A percentile compares a stretch with the other conserved stretches of the same genome.
Evolutionary conservation across 2,329 filamentous ascomycete species (phyloP).

Genomic region (Mollisia scopiformis): DNA sequence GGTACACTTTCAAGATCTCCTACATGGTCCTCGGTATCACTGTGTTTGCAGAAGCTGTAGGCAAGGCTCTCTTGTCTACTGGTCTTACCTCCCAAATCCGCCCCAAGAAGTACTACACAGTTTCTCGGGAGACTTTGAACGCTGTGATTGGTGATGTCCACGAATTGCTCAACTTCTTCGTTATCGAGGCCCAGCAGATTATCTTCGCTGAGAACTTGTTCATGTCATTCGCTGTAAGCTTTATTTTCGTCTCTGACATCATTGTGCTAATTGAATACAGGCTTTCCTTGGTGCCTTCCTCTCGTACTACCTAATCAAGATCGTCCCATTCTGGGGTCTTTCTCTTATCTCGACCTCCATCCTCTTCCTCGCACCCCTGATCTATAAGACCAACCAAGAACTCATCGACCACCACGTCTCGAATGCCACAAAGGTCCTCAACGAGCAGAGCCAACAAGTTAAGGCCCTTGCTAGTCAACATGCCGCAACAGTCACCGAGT

Average conservation of each 20-base stretch:
- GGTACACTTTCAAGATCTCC: constrained; percentile 67
- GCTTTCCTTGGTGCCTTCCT: constrained; percentile 63
- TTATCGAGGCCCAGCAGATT: constrained; percentile 71
- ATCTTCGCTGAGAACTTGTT: constrained; percentile 69
- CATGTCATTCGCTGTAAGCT: constrained; percentile 61
- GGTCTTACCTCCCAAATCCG: constrained; percentile 68
- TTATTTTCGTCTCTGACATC: not conserved
- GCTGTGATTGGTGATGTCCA: constrained; percentile 64
- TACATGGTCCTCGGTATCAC: constrained; percentile 65
- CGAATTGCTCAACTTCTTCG: constrained; percentile 72
- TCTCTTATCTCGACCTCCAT: constrained; percentile 61
- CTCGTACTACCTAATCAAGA: constrained; percentile 70
- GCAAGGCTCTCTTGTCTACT: constrained; percentile 62
- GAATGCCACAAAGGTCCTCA: constrained; percentile 59
- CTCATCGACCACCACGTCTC: constrained; percentile 67
- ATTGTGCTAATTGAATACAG: constrained; percentile 41
- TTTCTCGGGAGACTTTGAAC: constrained; percentile 65
- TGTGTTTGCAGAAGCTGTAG: constrained; percentile 61
- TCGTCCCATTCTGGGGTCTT: constrained; percentile 72
- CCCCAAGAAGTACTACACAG: constrained; percentile 68
- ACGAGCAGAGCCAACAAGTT: constrained; percentile 65
- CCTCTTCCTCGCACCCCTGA: constrained; percentile 63
- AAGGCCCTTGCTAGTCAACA: constrained; percentile 65
- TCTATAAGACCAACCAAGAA: constrained; percentile 71
- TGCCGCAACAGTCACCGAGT: constrained; percentile 62